Conservation (phyloP, 1,284 basidiomycete genomes). For the Peniophora sp. region DNA sequence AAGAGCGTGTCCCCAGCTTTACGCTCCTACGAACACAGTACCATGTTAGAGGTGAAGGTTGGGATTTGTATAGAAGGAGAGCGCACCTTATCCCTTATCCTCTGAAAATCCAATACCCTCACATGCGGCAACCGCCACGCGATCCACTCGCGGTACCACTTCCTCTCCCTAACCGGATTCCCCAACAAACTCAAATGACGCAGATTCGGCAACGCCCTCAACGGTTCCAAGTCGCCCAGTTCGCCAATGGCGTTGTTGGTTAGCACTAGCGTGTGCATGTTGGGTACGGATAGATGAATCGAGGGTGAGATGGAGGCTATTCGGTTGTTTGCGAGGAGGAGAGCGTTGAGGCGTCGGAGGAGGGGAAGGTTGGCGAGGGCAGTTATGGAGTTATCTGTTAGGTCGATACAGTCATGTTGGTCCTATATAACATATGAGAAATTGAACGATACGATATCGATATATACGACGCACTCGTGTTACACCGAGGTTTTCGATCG, state of each 20-base stretch:
- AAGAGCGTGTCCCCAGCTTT: conserved; percentile 68
- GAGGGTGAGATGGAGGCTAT: conserved; percentile 77
- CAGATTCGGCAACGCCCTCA: conserved; percentile 73
- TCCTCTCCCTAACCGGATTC: conserved; percentile 89
- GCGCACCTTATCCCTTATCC: conserved; percentile 91
- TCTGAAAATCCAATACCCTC: conserved; percentile 93
- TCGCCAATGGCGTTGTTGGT: conserved; percentile 72
- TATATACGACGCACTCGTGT: conserved; percentile 56
- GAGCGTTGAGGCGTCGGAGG: conserved; percentile 70
- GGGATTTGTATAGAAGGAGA: conserved; percentile 9
- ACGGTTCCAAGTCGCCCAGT: conserved; percentile 79
- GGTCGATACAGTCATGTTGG: conserved; percentile 91
- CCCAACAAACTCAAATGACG: conserved; percentile 81
- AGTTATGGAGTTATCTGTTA: conserved; percentile 93
- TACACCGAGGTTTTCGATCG: conserved; percentile 98
- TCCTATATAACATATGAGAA: conserved; percentile 42
- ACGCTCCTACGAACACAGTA: conserved; percentile 52
- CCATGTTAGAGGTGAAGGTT: conserved; percentile 1
- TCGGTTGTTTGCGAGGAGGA: conserved; percentile 85
- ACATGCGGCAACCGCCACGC: conserved; percentile 76
- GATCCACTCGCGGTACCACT: conserved; percentile 97
- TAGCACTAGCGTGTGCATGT: conserved; percentile 73
- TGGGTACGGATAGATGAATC: conserved; percentile 77
- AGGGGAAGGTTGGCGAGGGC: conserved; percentile 83
- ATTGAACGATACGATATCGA: conserved; percentile 10